Base-by-base conservation (phyloP, 371 early-diverging fungal species). In the Mortierella sp. region DNA sequence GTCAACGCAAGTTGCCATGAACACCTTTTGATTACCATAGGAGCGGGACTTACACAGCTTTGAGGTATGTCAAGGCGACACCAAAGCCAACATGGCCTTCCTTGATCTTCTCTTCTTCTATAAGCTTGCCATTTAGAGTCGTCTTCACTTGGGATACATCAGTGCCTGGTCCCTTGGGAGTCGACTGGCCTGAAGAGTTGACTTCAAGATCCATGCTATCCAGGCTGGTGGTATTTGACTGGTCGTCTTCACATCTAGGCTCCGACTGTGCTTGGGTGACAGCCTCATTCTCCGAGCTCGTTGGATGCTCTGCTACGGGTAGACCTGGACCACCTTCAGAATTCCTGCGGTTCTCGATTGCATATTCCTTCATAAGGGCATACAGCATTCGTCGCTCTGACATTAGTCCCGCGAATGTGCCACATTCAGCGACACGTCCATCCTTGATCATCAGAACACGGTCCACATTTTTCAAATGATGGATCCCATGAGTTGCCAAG, bases 401-500 rank as follows among this genome's bases (percentile, higher is more conserved):
- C 34, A 80, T 76, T 29, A 88, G 34, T n/a, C 83, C 79, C 9
- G 63, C 22, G 29, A 80, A 79, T 0, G 63, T 53, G 5, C 86
- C 87, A 14, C 51, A 63, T 19, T 78, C 46, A 1, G 73, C 63
- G 13, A 81, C 56, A 12, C 67, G 57, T 10, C 94, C 94, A 27
- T 81, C 77, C 16, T 82, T 66, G 43, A 96, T 49, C 31, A 88
- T 83, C 0, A 92, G 86, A 8, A 94, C 68, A 28, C 80, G 80
- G 52, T 85, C 82, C 27, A 87, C 82, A 34, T 85, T 83, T 16
- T 81, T 79, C 31, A 95, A 64, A 53, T 94, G 84, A 4, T 84
- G 80, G 3, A 95, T 90, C 40, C 94, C 92, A 73, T 97, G 97
- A 0, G 96, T 95, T 4, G 95, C 92, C 43, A 98, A 79, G 13